Conservation (phyloP, 1,284 basidiomycete species). For the Bjerkandera adusta region DNA sequence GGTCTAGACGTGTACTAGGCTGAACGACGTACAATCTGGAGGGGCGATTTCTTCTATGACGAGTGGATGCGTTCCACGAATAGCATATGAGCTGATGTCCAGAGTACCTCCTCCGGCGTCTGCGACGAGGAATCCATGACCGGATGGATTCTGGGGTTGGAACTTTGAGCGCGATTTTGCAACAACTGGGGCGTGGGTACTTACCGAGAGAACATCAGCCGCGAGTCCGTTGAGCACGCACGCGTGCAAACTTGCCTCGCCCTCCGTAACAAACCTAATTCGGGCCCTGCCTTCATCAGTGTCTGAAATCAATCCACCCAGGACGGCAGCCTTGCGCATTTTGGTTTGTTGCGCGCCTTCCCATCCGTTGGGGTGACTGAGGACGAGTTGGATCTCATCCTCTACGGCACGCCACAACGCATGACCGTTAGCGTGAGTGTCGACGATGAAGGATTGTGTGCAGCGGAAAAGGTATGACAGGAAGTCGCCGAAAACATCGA, state of each 20-base stretch:
- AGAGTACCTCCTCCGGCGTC: slow-evolving; percentile 80
- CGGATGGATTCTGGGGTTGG: slow-evolving; percentile 53
- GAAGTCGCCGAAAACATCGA: slow-evolving; percentile 77
- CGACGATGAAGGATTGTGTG: slow-evolving; percentile 68
- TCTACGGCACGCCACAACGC: slow-evolving; percentile 66
- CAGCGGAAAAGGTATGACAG: slow-evolving; percentile 70
- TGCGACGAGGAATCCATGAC: slow-evolving; percentile 71
- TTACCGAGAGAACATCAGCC: slow-evolving; percentile 67
- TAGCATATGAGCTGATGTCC: slow-evolving; percentile 75
- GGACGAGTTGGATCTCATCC: slow-evolving; percentile 63
- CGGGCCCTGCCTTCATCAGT: slow-evolving; percentile 66
- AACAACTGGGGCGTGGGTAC: slow-evolving; percentile 16
- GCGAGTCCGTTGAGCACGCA: slow-evolving; percentile 74
- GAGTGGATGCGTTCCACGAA: slow-evolving; percentile 61
- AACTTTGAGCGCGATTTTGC: background rate
- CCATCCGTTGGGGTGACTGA: slow-evolving; percentile 81
- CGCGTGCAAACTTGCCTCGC: slow-evolving; percentile 76
- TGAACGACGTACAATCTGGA: slow-evolving; percentile 59
- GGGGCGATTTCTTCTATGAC: slow-evolving; percentile 79
- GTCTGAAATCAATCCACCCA: slow-evolving; percentile 66
- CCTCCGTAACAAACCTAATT: slow-evolving; percentile 77
- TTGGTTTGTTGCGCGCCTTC: slow-evolving; percentile 77
- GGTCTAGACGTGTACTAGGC: background rate
- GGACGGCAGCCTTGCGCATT: slow-evolving; percentile 68
- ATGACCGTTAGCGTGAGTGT: slow-evolving; percentile 69